Evolutionary conservation across 2,329 filamentous ascomycete genomes (phyloP).

Genomic region (Botrytis porri): DNA sequence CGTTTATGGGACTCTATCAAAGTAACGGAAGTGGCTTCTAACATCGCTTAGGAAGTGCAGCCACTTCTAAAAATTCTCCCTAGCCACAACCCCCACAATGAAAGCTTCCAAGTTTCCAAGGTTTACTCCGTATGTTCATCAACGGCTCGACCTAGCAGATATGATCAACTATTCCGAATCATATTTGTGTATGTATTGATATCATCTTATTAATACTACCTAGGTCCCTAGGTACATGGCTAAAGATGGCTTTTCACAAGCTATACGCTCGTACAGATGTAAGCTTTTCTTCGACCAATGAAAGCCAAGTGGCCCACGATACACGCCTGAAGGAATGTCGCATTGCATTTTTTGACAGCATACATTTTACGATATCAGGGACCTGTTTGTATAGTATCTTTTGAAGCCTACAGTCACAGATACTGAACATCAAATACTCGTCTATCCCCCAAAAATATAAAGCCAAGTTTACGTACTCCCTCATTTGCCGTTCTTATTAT

Average conservation of each 20-base stretch:
- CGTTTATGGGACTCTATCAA: not conserved
- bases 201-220: not conserved
- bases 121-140: not conserved
- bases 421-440: not conserved
- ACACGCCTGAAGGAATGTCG: not conserved
- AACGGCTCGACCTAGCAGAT: not conserved
- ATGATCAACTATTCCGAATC: not conserved
- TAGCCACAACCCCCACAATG: not conserved
- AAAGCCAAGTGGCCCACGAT: slow-evolving; percentile 8
- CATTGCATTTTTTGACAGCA: slow-evolving; percentile 3
- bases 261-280: not conserved
- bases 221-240: not conserved
- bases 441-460: not conserved
- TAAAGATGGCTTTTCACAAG: not conserved
- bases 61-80: not conserved
- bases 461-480: not conserved
- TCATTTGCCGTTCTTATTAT: not conserved
- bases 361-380: not conserved
- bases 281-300: not conserved
- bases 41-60: not conserved
- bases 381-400: not conserved
- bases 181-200: not conserved
- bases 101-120: too few species aligned
- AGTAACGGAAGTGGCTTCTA: not conserved
- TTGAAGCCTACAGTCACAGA: not conserved